These are phyloP conservation scores for Aspergillus panamensis DNA, from an alignment of 495 filamentous ascomycete species.

Conservation along the genomic window DNA sequence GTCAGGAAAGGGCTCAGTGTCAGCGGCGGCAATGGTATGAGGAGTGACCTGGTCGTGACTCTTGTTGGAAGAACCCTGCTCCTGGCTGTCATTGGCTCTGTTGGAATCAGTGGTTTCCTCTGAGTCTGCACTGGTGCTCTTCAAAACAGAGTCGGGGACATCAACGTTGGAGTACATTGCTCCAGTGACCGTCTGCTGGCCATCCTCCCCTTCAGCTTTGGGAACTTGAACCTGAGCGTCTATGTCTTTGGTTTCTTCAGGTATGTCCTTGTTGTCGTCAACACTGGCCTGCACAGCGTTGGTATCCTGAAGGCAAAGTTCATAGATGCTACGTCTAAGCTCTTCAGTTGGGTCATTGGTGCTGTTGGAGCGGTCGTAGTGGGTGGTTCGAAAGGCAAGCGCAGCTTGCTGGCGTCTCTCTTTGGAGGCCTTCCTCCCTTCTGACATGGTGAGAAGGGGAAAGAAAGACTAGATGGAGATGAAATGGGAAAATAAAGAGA, in stretches of 20 bases:
- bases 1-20: constrained; percentile 34
- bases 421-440: neutral
- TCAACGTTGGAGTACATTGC: neutral
- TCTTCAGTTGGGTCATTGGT: neutral
- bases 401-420: neutral
- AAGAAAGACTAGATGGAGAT: neutral
- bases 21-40: neutral
- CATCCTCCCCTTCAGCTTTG: neutral
- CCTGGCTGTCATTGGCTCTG: neutral
- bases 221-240: neutral
- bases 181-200: neutral
- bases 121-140: neutral
- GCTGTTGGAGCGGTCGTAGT: neutral
- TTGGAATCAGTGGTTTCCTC: neutral
- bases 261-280: neutral
- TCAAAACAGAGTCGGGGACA: neutral
- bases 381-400: neutral
- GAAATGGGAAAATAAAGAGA: neutral
- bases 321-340: neutral
- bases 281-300: neutral
- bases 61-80: neutral
- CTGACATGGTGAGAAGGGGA: neutral
- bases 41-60: neutral
- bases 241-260: neutral
- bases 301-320: neutral